These are phyloP conservation scores for Emmonsiellopsis sp. DNA, from an alignment of 2,329 filamentous ascomycete genomes.

Conservation along the genomic window DNA sequence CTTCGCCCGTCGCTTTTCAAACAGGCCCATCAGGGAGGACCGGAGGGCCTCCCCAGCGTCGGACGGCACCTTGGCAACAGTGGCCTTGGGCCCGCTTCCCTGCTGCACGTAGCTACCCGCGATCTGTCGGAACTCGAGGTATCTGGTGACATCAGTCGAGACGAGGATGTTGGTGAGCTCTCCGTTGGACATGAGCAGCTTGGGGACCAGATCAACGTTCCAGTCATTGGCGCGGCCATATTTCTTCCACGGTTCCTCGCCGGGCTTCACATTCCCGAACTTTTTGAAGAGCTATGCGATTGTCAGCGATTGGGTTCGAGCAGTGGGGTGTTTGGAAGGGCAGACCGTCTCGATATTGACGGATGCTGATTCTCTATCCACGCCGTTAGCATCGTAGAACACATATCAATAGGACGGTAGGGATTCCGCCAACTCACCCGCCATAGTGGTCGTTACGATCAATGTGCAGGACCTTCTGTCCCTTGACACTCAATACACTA, in stretches of 20 bases:
- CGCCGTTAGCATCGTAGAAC: conserved; percentile 11
- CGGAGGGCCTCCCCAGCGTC: conserved; percentile 83
- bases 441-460: conserved; percentile 98
- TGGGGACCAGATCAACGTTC: conserved; percentile 98
- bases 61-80: conserved; percentile 92
- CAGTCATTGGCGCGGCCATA: conserved; percentile 95
- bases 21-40: conserved; percentile 92
- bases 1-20: conserved; percentile 96
- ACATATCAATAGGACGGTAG: conserved; percentile 12
- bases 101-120: conserved; percentile 96
- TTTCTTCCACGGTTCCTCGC: conserved; percentile 94
- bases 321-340: conserved; percentile 7
- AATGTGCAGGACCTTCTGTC: conserved; percentile 98
- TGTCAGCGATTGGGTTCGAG: conserved; percentile 21
- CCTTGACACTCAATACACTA: conserved; percentile 94
- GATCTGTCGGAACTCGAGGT: conserved; percentile 89
- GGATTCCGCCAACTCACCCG: conserved; percentile 55
- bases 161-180: conserved; percentile 98
- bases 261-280: conserved; percentile 71
- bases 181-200: conserved; percentile 97
- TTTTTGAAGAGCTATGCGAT: conserved; percentile 78
- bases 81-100: conserved; percentile 69
- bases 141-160: conserved; percentile 82
- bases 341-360: conserved; percentile 89
- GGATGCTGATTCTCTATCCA: conserved; percentile 75